Conservation (phyloP, 345 rosid genomes). For the Adansonia digitata region DNA sequence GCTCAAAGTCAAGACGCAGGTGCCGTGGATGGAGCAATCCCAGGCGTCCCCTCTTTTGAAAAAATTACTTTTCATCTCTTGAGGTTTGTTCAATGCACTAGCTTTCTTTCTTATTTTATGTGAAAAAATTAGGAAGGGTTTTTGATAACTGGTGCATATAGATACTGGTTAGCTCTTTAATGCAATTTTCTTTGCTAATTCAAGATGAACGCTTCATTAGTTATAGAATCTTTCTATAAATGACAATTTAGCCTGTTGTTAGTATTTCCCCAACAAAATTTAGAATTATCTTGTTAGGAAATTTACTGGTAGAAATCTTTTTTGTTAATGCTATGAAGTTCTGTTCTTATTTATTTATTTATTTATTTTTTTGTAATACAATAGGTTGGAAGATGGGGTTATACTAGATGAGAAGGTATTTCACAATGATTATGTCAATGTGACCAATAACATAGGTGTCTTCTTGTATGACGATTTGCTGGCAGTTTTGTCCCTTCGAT, state of each 20-base stretch:
- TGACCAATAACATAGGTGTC: constrained; percentile 76
- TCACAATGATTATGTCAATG: constrained; percentile 70
- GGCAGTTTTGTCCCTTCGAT: constrained; percentile 79
- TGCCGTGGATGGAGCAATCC: constrained; percentile 60
- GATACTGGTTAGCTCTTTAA: background rate
- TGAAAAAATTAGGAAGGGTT: background rate
- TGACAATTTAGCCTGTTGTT: background rate
- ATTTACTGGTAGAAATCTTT: background rate
- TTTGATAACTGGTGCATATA: background rate
- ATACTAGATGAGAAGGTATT: constrained; percentile 79
- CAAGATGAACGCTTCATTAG: background rate
- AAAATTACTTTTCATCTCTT: constrained; percentile 78
- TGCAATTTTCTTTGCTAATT: background rate
- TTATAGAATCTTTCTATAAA: background rate
- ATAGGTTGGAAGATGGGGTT: constrained; percentile 82
- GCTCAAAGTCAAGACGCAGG: constrained; percentile 79
- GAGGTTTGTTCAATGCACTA: constrained; percentile 30
- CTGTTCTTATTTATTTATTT: too few species aligned
- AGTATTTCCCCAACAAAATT: background rate
- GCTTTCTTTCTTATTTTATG: background rate
- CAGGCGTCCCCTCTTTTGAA: constrained; percentile 78
- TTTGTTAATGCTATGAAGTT: background rate
- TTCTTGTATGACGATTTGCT: constrained; percentile 87
- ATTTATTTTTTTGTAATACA: constrained; percentile 10
- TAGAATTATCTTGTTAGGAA: background rate